phyloP scores from a whole-genome alignment of 257 asterid genomes.

The Solanum boliviense region DNA sequence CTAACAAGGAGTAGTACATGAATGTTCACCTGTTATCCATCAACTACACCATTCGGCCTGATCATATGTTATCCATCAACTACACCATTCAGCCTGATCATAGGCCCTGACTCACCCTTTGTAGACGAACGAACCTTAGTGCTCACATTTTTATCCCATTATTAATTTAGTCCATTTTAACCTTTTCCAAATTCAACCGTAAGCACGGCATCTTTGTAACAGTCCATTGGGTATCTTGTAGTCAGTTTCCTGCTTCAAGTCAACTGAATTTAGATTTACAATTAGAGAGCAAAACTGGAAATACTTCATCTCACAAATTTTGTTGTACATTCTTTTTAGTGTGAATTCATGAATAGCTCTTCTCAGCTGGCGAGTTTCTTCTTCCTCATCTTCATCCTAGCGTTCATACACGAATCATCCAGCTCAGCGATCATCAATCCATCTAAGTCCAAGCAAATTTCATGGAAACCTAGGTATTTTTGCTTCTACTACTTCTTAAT shows the following conservation, averaged over 20 bases:
- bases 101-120: too few relatives aligned
- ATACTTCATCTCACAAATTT: background rate
- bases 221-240: background rate
- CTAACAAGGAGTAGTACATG: too few relatives aligned
- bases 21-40: too few relatives aligned
- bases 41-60: too few relatives aligned
- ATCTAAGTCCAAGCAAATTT: constrained; percentile 64
- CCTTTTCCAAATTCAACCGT: background rate
- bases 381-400: constrained; percentile 33
- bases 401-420: constrained; percentile 31
- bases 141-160: too few relatives aligned
- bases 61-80: too few relatives aligned
- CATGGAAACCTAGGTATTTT: constrained; percentile 82
- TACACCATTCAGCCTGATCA: too few relatives aligned
- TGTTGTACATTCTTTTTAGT: background rate
- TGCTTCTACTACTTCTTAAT: background rate
- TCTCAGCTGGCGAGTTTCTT: constrained; percentile 12
- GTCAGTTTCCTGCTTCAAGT: background rate
- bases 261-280: background rate
- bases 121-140: too few relatives aligned
- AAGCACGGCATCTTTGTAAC: background rate
- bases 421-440: constrained; percentile 71
- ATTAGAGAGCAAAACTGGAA: background rate
- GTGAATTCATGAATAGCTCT: constrained; percentile 17
- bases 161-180: too few relatives aligned